Base-by-base conservation (phyloP, 495 filamentous ascomycete genomes). In the Aspergillus cavernicola region DNA sequence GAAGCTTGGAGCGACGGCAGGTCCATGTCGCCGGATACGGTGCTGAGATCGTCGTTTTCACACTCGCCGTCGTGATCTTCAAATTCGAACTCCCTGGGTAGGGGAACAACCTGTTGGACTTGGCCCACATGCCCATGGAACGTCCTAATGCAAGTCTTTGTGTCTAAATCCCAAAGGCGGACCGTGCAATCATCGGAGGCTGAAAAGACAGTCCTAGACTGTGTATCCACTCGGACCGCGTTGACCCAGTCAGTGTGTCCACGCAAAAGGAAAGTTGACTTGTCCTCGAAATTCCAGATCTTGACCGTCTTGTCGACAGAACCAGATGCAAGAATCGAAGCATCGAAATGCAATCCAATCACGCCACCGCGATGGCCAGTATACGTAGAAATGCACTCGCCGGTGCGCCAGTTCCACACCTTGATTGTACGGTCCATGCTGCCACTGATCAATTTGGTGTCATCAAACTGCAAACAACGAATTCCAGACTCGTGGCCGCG, bases 171-270 rank as follows among this genome's bases (percentile, higher is more conserved):
- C 91, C 91, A 95, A n/a, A 99, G 77, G 47, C 88, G 86, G 44
- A 92, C 82, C 0, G 88, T 96, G 60, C 87, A 86, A 64, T 99
- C 93, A 60, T 99, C 95, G 7, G 89, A 95, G 16, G 91, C 92
- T 4, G 93, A 95, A 60, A 96, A 81, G 7, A 97, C 78, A 3
- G 90, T 97, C 16, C 89, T 82, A 15, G 89, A 93, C 8, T 79
- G 65, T 0, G 81, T 78, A 61, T 97, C 90, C 26, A 99, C 79
- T 52, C 85, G 84, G 31, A 97, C 92, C 13, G 85, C 84, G 63
- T 99, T 99, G 57, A 97, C 92, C 86, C 92, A 96, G 63, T 96
- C 90, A 11, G 76, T 83, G 61, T 99, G 93, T 16, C 91, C 91
- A 29, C 84, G 84, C 7, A 99, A 76, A 18, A 83, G 71, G 55